phyloP scores from a whole-genome alignment of 140 eudicot species.

The Senecio squalidus region DNA sequence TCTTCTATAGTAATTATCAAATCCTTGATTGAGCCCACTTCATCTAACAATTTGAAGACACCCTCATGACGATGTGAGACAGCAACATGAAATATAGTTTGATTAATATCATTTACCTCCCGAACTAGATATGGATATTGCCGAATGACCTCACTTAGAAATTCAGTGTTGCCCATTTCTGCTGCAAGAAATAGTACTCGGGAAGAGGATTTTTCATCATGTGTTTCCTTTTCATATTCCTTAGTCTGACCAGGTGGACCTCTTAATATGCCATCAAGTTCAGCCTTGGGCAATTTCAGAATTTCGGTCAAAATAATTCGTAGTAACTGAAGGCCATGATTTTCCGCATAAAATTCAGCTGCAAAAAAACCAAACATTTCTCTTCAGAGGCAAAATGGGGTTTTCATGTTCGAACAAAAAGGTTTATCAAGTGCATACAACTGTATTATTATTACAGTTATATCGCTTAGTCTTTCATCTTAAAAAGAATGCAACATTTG shows the following conservation, averaged over 20 bases:
- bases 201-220: slow-evolving; percentile 1
- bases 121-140: slow-evolving; percentile 23
- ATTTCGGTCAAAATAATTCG: not conserved
- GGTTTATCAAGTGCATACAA: not conserved
- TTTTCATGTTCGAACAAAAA: no score
- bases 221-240: no score
- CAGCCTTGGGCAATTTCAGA: not conserved
- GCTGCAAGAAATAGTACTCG: slow-evolving; percentile 28
- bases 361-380: not conserved
- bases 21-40: slow-evolving; percentile 26
- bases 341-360: not conserved
- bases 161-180: slow-evolving; percentile 31
- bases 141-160: slow-evolving; percentile 20
- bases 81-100: slow-evolving; percentile 35
- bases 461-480: no score
- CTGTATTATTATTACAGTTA: no score
- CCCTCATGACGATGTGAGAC: slow-evolving; percentile 16
- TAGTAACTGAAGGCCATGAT: not conserved
- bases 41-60: slow-evolving; percentile 20
- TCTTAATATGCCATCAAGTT: not conserved
- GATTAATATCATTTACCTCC: not conserved
- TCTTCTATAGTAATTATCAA: slow-evolving; percentile 19
- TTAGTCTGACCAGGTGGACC: not conserved
- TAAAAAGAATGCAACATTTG: no score
- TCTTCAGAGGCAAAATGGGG: no score